Conservation (phyloP, 2,329 filamentous ascomycete species). For the Epichloe gansuensis region DNA sequence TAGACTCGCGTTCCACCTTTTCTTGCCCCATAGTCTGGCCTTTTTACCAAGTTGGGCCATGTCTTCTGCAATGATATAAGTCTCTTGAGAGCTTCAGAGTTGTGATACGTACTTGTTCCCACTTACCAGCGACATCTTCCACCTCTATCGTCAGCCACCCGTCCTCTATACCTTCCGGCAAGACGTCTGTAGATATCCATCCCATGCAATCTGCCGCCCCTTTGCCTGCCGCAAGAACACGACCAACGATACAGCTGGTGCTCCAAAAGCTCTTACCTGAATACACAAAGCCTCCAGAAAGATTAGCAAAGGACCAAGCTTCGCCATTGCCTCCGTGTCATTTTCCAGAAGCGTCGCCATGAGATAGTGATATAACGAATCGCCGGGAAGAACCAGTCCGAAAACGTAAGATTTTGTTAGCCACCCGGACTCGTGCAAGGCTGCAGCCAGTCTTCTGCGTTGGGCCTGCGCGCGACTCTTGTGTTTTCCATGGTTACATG, state of each 20-base stretch:
- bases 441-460: conserved; percentile 43
- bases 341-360: conserved; percentile 56
- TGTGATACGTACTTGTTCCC: background rate
- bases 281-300: conserved; percentile 55
- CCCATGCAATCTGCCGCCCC: conserved; percentile 56
- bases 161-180: conserved; percentile 37
- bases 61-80: conserved; percentile 26
- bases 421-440: conserved; percentile 50
- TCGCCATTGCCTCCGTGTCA: conserved; percentile 46
- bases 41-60: conserved; percentile 38
- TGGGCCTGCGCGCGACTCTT: conserved; percentile 26
- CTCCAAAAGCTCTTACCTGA: conserved; percentile 56
- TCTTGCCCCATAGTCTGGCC: conserved; percentile 50
- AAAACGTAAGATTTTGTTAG: conserved; percentile 57
- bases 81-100: background rate
- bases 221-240: conserved; percentile 49
- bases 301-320: conserved; percentile 46
- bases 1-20: conserved; percentile 47
- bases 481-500: conserved; percentile 17
- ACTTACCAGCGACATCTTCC: conserved; percentile 39
- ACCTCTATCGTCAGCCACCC: conserved; percentile 49
- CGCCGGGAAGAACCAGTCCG: conserved; percentile 52
- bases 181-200: conserved; percentile 51
- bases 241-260: conserved; percentile 51
- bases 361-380: conserved; percentile 48